Conservation (phyloP, 1,139 yeast genomes). For the Pichia sp. region DNA sequence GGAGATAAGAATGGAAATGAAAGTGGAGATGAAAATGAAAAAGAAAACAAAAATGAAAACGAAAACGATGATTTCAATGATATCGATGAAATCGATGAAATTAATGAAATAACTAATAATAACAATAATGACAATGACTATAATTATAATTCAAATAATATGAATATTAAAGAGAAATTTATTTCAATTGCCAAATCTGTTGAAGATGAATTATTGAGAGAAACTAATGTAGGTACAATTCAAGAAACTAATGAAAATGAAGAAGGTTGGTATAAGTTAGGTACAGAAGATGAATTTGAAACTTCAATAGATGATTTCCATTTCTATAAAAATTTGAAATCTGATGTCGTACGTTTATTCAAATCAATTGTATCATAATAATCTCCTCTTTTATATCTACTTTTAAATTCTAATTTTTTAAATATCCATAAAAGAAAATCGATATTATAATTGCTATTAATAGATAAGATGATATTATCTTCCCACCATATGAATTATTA, state of each 20-base stretch:
- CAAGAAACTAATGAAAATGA: slow-evolving; percentile 11
- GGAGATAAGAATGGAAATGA: no score
- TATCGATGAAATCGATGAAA: background rate
- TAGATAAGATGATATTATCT: slow-evolving; percentile 2
- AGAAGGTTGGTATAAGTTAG: slow-evolving; percentile 21
- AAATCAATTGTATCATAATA: slow-evolving; percentile 6
- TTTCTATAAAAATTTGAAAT: slow-evolving; percentile 20
- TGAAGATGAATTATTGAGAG: slow-evolving; percentile 13
- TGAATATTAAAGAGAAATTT: slow-evolving; percentile 7
- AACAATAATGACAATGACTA: background rate
- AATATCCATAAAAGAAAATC: slow-evolving; percentile 2
- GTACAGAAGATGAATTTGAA: slow-evolving; percentile 16
- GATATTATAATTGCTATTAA: background rate
- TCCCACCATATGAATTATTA: background rate
- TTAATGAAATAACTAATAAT: no score
- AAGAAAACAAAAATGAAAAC: no score
- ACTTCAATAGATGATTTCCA: slow-evolving; percentile 22
- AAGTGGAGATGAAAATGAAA: no score
- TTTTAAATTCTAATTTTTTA: background rate
- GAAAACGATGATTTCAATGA: background rate
- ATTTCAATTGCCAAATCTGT: slow-evolving; percentile 6
- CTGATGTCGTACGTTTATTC: slow-evolving; percentile 20
- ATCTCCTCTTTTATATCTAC: background rate
- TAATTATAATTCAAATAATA: background rate
- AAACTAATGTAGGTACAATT: slow-evolving; percentile 4